A percentile compares a stretch with the other conserved stretches of the same genome.
Conservation (phyloP, 2,329 filamentous ascomycete species). For the Botrytis porri region DNA sequence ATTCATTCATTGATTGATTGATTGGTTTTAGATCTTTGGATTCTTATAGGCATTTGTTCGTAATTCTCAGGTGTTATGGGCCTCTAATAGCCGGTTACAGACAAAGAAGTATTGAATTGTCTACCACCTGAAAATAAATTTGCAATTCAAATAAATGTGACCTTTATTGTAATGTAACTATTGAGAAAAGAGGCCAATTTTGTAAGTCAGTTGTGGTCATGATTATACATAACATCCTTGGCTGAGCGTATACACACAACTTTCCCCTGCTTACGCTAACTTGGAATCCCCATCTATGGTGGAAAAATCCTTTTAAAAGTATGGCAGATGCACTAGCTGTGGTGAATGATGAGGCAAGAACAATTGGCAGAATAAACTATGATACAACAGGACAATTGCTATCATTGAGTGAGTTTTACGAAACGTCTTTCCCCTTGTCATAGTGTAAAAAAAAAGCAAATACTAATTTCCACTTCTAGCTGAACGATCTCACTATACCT, state of each 20-base stretch:
- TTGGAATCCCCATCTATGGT: background rate
- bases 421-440: background rate
- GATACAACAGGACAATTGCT: constrained; percentile 16
- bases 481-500: background rate
- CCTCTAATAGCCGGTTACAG: background rate
- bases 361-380: background rate
- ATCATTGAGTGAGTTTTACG: background rate
- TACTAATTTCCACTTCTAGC: background rate
- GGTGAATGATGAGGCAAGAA: background rate
- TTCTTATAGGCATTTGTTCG: too few species aligned
- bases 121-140: background rate
- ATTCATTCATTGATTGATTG: too few species aligned
- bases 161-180: too few species aligned
- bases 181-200: background rate
- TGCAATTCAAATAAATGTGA: background rate
- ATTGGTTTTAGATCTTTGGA: too few species aligned
- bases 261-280: background rate
- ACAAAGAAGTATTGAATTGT: background rate
- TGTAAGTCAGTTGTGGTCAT: background rate
- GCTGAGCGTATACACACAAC: background rate
- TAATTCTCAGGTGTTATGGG: too few species aligned
- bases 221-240: background rate
- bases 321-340: background rate
- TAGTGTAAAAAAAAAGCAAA: background rate
- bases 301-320: background rate